Evolutionary conservation across 805 yeast genomes (phyloP), one percentile per base, ranked within the genome.

Genomic region (Barnettozyma pratensis): DNA sequence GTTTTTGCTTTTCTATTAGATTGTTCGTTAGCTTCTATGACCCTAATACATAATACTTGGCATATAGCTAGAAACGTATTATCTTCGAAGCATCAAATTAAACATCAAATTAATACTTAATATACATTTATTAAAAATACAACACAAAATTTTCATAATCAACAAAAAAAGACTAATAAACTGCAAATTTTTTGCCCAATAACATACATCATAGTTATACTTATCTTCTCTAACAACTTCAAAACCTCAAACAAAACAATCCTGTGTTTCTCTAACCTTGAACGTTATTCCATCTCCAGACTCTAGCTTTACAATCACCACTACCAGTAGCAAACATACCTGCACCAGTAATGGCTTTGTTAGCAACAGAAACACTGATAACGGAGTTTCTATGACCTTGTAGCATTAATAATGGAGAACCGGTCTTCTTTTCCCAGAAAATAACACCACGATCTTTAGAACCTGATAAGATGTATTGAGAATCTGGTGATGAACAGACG

Each of bases 331-430:
- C 98, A 74, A 92, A 94, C 59, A 88, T 83, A 43, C 95, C 92
- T 55, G 80, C 83, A 43, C 84, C 85, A 52, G 77, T 75, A 50
- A 75, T 73, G 53, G 88, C 83, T 53, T 81, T 82, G 57, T 90
- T 89, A 27, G 94, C 83, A 26, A 94, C 96, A 43, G 96, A 89
- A 37, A 92, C 98, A 47, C 92, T 83, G 58, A 92, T 92, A 42
- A 94, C 98, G 8, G 96, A 87, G 73, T 92, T 92, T 66, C 94
- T 83, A 68, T 92, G 98, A 35, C 98, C 98, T 72, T 90, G 97
- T 60, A 94, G 77, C 96, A 91, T 89, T 63, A 92, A 76, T 68
- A 89, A 81, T 46, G 96, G 96, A 68, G 88, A 91, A 54, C 97
- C 97, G 11, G 91, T 80, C 41, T 76, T 73, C 59, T 91, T 91